A percentile compares a stretch with the other conserved stretches of the same genome.
Conservation (phyloP, 2,329 filamentous ascomycete genomes). For the Cordyceps cateniannulata region DNA sequence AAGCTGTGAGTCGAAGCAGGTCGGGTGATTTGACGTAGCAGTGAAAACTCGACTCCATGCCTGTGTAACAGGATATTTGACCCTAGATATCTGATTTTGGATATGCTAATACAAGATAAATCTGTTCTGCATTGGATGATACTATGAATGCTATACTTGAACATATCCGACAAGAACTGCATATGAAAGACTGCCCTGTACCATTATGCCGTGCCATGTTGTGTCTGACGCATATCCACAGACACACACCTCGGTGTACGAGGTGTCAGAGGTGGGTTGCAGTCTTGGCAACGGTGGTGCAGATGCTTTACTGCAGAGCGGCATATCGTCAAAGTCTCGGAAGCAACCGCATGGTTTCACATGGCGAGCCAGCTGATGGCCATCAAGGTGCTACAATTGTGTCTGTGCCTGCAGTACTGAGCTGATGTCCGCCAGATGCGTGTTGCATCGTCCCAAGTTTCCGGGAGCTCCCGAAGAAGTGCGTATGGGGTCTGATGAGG, state of each 20-base stretch:
- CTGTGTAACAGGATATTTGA: neutral
- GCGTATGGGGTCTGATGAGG: neutral
- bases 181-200: too few relatives aligned
- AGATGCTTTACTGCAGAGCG: neutral
- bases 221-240: too few relatives aligned
- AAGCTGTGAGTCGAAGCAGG: constrained; percentile 27
- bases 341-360: neutral
- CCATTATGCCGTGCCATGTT: too few relatives aligned
- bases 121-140: neutral
- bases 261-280: neutral
- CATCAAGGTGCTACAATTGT: neutral
- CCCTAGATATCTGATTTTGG: neutral
- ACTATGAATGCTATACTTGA: too few relatives aligned
- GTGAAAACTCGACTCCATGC: neutral
- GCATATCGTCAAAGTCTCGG: too few relatives aligned
- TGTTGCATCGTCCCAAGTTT: neutral
- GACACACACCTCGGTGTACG: too few relatives aligned
- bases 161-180: too few relatives aligned
- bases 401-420: neutral
- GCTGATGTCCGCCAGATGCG: neutral
- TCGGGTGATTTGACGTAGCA: neutral
- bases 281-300: neutral
- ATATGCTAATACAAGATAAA: neutral
- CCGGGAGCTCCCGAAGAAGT: neutral
- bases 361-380: neutral